Evolutionary conservation across 345 rosid genomes (phyloP).

Genomic region (Conringia planisiliqua): DNA sequence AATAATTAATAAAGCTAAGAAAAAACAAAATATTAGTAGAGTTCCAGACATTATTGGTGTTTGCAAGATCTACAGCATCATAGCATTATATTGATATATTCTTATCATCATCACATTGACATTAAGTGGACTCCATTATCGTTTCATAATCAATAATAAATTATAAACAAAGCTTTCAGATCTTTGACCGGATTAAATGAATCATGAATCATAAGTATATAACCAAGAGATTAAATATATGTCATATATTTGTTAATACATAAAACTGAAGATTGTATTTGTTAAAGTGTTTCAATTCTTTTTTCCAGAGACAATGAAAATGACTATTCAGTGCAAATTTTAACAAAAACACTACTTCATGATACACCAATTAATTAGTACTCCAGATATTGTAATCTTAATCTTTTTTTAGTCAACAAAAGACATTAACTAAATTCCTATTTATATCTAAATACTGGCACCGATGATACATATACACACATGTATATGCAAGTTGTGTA

Average conservation of each 20-base stretch:
- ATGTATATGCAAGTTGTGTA: conserved; percentile 12
- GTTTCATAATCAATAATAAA: conserved; percentile 3
- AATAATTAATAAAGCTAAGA: conserved; percentile 25
- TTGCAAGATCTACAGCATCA: conserved; percentile 43
- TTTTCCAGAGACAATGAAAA: conserved; percentile 23
- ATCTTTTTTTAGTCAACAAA: not conserved
- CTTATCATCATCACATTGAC: conserved; percentile 25
- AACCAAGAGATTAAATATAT: not conserved
- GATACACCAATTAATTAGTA: conserved; percentile 7
- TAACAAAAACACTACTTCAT: conserved; percentile 24
- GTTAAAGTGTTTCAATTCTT: not conserved
- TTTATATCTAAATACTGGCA: conserved; percentile 4
- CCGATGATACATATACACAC: conserved; percentile 1
- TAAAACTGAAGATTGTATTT: not conserved
- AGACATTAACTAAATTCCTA: not conserved
- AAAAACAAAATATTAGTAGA: conserved; percentile 26
- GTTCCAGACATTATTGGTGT: conserved; percentile 31
- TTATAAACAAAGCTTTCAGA: conserved; percentile 12
- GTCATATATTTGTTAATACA: not conserved
- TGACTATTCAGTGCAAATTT: conserved; percentile 20
- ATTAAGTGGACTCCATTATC: conserved; percentile 32
- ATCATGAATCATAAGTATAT: conserved; percentile 1
- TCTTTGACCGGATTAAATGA: conserved; percentile 30
- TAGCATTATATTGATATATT: conserved; percentile 16
- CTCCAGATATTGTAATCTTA: not conserved